These are phyloP conservation scores for Botrytis squamosa DNA, from an alignment of 2,329 filamentous ascomycete genomes.

Conservation along the genomic window DNA sequence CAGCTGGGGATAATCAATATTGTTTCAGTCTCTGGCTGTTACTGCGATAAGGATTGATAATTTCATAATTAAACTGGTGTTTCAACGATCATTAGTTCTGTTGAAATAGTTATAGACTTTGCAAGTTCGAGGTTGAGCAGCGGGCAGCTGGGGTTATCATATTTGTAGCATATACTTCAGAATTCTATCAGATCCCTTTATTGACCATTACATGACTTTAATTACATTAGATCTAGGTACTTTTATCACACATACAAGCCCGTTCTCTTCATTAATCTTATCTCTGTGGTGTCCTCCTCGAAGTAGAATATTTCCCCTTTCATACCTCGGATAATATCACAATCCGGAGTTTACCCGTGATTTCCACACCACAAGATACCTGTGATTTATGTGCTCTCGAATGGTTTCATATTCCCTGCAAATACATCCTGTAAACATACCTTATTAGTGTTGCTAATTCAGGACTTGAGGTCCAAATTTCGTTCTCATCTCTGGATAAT, in stretches of 20 bases:
- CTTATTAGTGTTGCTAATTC: not conserved
- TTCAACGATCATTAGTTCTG: too few relatives aligned
- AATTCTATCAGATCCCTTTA: too few relatives aligned
- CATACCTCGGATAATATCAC: not conserved
- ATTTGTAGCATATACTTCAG: not conserved
- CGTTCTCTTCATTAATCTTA: not conserved
- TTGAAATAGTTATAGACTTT: not conserved
- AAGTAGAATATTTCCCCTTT: not conserved
- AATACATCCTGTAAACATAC: fast-evolving
- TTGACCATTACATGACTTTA: not conserved
- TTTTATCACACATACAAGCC: fast-evolving
- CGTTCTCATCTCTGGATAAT: not conserved
- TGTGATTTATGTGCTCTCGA: not conserved
- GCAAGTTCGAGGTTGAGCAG: not conserved
- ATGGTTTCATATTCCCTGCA: not conserved
- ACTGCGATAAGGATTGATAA: not conserved
- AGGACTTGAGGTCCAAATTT: fast-evolving
- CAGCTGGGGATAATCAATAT: not conserved
- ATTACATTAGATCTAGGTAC: too few relatives aligned
- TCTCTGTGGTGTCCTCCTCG: too few relatives aligned
- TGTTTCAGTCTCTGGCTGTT: too few relatives aligned
- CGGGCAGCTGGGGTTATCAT: not conserved
- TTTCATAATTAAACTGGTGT: not conserved
- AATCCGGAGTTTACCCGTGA: not conserved
- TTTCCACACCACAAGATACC: not conserved